These are phyloP conservation scores for Scedosporium apiospermum DNA, from an alignment of 2,329 filamentous ascomycete genomes.

Conservation along the genomic window DNA sequence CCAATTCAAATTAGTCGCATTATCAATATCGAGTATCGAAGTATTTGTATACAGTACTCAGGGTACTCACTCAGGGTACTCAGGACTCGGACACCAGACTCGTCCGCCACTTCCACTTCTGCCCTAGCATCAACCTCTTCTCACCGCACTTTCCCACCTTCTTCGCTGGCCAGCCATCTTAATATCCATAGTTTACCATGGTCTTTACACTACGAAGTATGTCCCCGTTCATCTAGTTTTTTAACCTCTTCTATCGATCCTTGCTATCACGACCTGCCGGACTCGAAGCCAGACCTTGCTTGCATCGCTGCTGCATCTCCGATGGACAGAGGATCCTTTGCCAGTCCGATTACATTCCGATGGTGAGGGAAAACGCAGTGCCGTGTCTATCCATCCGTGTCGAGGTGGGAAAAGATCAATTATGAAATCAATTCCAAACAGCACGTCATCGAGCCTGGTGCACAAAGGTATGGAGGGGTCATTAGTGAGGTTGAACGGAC, in stretches of 20 bases:
- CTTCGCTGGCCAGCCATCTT: not conserved
- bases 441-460: not conserved
- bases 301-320: no score
- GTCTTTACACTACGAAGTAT: no score
- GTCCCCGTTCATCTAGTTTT: no score
- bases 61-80: not conserved
- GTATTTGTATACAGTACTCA: not conserved
- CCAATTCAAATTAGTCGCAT: no score
- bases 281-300: no score
- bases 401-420: no score
- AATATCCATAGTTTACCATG: not conserved
- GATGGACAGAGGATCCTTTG: not conserved
- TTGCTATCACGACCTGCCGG: no score
- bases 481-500: no score
- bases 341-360: not conserved
- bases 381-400: not conserved
- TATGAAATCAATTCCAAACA: slow-evolving; percentile 1
- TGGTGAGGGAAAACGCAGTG: not conserved
- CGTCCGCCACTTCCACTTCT: not conserved
- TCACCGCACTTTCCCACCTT: not conserved
- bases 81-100: not conserved
- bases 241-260: no score
- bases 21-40: no score
- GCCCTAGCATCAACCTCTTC: not conserved
- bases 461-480: not conserved